Base-by-base conservation (phyloP, 208 protist genomes). In the Polymyxa betae region DNA sequence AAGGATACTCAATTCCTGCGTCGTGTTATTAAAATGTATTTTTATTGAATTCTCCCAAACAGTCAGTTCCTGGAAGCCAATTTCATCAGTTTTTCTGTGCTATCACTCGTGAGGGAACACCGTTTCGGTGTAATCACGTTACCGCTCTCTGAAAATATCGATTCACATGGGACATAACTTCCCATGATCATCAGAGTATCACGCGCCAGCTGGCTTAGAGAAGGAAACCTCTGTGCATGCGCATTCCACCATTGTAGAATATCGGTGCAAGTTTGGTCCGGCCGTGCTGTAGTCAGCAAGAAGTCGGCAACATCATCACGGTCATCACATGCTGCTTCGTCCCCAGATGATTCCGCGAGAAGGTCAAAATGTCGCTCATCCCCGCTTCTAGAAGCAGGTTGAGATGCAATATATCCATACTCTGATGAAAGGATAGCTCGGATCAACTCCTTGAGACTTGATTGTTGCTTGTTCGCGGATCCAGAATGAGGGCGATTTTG, bases 221-320 rank as follows among this genome's bases (percentile, higher is more conserved):
- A 32, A 29, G 54, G 54, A 66, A 66, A 66, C 20, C 54, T 16
- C 54, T 66, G 20, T 29, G 16, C 54, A 66, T 66, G 54, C 54
- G 54, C 54, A 32, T 66, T 66, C 54, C 54, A 66, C 54, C 54
- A 66, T 29, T 66, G 54, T 29, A 66, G 54, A 29, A 66, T 66
- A 66, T 66, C 54, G 16, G 16, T 66, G 54, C 54, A 66, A 29
- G 54, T 32, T 29, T 29, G 16, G 54, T 66, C 54, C 20, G 54
- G 20, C 20, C 54, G 54, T 32, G 54, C 54, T 16, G 54, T 66
- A 16, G 29, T 66, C 20, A 66, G 54, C 20, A 32, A 66, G 54
- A 66, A 66, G 54, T 66, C 54, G 29, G 16, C 54, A 29, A 66
- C 54, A 16, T 66, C 54, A n/a, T n/a, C n/a, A n/a, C n/a, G n/a